Conservation (phyloP, 306 rosid species). For the Ochetophila trinervis region DNA sequence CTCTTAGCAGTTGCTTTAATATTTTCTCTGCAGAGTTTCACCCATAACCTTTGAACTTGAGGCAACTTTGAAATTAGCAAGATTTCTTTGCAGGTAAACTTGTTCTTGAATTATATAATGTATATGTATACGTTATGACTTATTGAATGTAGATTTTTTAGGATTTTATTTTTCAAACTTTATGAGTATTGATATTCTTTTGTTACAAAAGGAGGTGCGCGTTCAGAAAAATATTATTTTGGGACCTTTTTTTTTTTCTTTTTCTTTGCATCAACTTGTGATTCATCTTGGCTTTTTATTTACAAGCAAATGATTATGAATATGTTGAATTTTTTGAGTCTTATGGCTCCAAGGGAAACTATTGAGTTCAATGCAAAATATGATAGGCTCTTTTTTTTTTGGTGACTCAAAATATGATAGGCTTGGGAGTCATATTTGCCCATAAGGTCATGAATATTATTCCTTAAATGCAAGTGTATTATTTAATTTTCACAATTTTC, state of each 20-base stretch:
- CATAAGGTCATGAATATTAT: background rate
- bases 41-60: slow-evolving; percentile 96
- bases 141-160: background rate
- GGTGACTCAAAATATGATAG: background rate
- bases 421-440: background rate
- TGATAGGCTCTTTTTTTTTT: background rate
- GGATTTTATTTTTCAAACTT: background rate
- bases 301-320: background rate
- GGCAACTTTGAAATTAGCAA: slow-evolving; percentile 93
- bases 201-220: background rate
- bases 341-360: background rate
- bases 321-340: background rate
- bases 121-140: slow-evolving; percentile 6
- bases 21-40: slow-evolving; percentile 76
- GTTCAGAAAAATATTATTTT: too few species aligned
- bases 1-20: slow-evolving; percentile 2
- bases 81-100: slow-evolving; percentile 86
- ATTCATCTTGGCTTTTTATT: background rate
- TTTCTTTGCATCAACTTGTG: background rate
- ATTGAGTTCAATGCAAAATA: background rate
- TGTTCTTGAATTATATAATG: slow-evolving; percentile 3
- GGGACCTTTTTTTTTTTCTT: background rate
- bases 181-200: background rate
- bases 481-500: background rate
- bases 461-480: background rate